Percentiles rank a stretch among this genome's conserved stretches.
These are phyloP conservation scores for Lithospermum erythrorhizon DNA, from an alignment of 257 asterid species.

Conservation along the genomic window DNA sequence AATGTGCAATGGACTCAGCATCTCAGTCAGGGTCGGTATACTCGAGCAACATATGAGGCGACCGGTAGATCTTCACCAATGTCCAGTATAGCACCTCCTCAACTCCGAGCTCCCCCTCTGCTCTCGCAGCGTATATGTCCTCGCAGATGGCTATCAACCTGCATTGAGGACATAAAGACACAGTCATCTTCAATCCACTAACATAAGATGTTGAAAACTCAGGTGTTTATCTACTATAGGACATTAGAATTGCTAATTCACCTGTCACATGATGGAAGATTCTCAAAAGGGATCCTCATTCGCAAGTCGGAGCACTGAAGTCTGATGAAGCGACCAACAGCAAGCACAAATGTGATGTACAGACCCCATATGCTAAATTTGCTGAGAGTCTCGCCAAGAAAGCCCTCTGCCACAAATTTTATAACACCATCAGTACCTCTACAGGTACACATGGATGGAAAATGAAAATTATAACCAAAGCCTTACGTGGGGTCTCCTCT, in stretches of 20 bases:
- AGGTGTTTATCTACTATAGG: no score
- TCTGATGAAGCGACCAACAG: slow-evolving; percentile 96
- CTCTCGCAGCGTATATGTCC: slow-evolving; percentile 96
- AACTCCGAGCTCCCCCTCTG: slow-evolving; percentile 95
- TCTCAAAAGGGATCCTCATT: slow-evolving; percentile 94
- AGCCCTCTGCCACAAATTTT: slow-evolving; percentile 48
- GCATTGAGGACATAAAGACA: slow-evolving; percentile 2
- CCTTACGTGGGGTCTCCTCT: slow-evolving; percentile 99
- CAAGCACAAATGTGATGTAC: slow-evolving; percentile 95
- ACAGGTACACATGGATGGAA: background rate
- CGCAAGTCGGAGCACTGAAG: slow-evolving; percentile 92
- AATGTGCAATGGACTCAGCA: background rate
- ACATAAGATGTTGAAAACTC: background rate
- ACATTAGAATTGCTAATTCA: slow-evolving; percentile 5
- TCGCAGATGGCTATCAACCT: slow-evolving; percentile 96
- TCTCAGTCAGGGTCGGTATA: slow-evolving; percentile 63
- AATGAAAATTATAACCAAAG: background rate
- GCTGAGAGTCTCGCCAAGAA: slow-evolving; percentile 99
- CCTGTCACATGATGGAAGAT: slow-evolving; percentile 99
- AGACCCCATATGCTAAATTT: slow-evolving; percentile 98
- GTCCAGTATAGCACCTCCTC: slow-evolving; percentile 99
- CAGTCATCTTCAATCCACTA: background rate
- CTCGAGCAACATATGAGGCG: slow-evolving; percentile 94
- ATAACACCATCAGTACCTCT: background rate
- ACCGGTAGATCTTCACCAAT: slow-evolving; percentile 80